Evolutionary conservation across 768 basidiomycete genomes (phyloP).

Genomic region (Calocybe cyanea): DNA sequence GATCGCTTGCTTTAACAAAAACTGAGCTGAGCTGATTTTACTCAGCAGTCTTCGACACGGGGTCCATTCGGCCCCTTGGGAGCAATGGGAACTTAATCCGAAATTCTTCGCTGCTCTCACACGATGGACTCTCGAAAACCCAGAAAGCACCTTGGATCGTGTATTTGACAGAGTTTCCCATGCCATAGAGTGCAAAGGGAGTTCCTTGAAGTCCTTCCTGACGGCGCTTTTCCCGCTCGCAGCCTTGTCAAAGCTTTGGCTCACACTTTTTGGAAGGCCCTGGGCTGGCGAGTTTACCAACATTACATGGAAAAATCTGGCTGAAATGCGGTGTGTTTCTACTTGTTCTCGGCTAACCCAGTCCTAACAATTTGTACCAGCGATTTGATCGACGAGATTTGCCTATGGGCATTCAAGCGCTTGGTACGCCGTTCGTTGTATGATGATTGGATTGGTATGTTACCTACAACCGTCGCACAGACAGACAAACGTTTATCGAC

Average conservation of each 20-base stretch:
- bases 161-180: constrained; percentile 1
- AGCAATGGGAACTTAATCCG: constrained; percentile 2
- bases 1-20: no score
- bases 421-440: constrained; percentile 1
- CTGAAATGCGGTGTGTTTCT: constrained; percentile 8
- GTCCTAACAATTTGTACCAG: neutral
- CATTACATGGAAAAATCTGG: constrained; percentile 7
- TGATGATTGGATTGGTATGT: neutral
- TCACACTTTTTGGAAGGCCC: constrained; percentile 1
- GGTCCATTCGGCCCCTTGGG: neutral
- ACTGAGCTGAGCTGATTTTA: no score
- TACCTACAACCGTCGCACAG: neutral
- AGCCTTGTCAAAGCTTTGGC: constrained; percentile 14
- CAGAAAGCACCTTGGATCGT: constrained; percentile 1
- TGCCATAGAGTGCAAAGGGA: constrained; percentile 6
- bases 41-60: no score
- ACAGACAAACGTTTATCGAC: constrained; percentile 1
- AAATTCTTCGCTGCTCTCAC: neutral
- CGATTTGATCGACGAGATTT: constrained; percentile 12
- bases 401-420: constrained; percentile 5
- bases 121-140: constrained; percentile 1
- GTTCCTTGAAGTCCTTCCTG: constrained; percentile 14
- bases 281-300: neutral
- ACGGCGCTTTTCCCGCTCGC: constrained; percentile 14
- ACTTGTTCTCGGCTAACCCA: neutral